These are phyloP conservation scores for Hypomontagnella submonticulosa DNA, from an alignment of 495 filamentous ascomycete species.

Conservation along the genomic window DNA sequence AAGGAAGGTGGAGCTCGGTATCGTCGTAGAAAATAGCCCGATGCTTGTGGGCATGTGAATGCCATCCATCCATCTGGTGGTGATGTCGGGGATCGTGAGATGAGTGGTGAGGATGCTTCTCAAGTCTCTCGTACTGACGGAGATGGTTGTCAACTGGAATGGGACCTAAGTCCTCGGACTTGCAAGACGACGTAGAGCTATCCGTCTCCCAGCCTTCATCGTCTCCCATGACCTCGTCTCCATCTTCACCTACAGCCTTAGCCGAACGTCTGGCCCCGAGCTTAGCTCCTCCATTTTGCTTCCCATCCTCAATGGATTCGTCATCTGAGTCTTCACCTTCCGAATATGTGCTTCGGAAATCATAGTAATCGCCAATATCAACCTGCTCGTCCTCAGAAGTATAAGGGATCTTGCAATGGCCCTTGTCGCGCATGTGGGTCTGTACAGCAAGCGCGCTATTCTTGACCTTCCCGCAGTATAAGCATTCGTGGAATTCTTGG, in stretches of 20 bases:
- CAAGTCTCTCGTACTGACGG: constrained; percentile 68
- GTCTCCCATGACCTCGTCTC: constrained; percentile 64
- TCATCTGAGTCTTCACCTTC: constrained; percentile 75
- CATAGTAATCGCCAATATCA: constrained; percentile 97
- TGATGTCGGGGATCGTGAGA: constrained; percentile 72
- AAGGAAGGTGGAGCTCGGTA: constrained; percentile 93
- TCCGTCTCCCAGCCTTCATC: constrained; percentile 93
- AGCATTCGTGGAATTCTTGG: constrained; percentile 75
- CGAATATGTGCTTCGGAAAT: constrained; percentile 94
- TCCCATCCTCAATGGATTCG: constrained; percentile 60
- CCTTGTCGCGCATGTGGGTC: constrained; percentile 96
- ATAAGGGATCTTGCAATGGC: constrained; percentile 96
- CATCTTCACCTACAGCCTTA: constrained; percentile 61
- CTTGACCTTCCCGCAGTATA: constrained; percentile 84
- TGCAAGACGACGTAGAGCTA: constrained; percentile 82
- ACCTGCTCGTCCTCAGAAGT: constrained; percentile 89
- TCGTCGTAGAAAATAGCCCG: constrained; percentile 87
- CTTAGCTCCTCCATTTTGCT: constrained; percentile 68
- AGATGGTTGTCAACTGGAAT: constrained; percentile 73
- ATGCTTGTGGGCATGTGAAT: constrained; percentile 74
- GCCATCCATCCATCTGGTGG: constrained; percentile 75
- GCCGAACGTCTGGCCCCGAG: constrained; percentile 62
- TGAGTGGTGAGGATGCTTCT: constrained; percentile 73
- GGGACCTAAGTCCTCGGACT: constrained; percentile 77
- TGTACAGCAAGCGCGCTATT: constrained; percentile 79